phyloP scores from a whole-genome alignment of 164 flowering plant genomes.

The Vitis cinerea region DNA sequence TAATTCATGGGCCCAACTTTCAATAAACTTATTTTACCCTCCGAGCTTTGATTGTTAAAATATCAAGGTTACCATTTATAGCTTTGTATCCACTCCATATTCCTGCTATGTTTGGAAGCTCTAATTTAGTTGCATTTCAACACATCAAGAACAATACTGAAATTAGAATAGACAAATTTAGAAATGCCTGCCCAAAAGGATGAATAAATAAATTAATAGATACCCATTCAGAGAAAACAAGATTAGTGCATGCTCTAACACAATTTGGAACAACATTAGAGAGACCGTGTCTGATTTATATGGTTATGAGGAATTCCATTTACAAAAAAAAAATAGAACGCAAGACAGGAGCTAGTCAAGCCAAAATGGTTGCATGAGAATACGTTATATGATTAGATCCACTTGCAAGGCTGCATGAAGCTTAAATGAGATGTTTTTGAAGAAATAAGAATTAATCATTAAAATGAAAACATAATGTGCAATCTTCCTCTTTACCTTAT shows the following conservation, averaged over 20 bases:
- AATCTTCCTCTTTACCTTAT: conserved; percentile 54
- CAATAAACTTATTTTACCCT: too few relatives aligned
- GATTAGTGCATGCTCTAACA: neutral
- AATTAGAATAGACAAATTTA: too few relatives aligned
- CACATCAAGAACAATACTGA: too few relatives aligned
- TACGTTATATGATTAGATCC: neutral
- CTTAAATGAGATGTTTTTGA: neutral
- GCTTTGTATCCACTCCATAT: too few relatives aligned
- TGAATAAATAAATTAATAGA: too few relatives aligned
- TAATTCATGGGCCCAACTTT: too few relatives aligned
- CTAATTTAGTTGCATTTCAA: too few relatives aligned
- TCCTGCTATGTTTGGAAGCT: too few relatives aligned
- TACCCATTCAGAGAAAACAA: neutral
- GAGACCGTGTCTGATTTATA: neutral
- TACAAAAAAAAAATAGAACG: neutral
- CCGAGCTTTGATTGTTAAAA: too few relatives aligned
- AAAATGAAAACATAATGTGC: neutral
- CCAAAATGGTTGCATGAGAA: neutral
- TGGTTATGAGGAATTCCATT: neutral
- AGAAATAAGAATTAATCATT: neutral
- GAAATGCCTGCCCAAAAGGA: too few relatives aligned
- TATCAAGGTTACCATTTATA: too few relatives aligned
- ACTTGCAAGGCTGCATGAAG: too few relatives aligned
- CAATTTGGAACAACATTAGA: neutral
- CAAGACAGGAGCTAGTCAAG: neutral